These are phyloP conservation scores for Stachybotrys echinatus DNA, from an alignment of 2,329 filamentous ascomycete species.

Conservation along the genomic window DNA sequence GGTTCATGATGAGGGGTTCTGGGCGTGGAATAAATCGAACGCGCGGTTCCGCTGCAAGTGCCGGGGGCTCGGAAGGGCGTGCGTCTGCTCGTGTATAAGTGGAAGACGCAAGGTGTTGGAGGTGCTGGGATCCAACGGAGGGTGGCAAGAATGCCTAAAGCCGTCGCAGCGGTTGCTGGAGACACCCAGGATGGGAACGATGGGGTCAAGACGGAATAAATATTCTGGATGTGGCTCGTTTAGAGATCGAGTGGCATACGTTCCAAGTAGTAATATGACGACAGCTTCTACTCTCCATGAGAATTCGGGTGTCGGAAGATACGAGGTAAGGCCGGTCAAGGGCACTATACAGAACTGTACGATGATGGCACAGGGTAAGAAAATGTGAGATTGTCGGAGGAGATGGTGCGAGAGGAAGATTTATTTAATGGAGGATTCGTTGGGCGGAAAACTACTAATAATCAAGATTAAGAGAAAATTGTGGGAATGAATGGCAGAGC, in stretches of 20 bases:
- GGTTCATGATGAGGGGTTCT: constrained; percentile 44
- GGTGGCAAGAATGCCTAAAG: too few relatives aligned
- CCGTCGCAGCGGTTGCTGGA: too few relatives aligned
- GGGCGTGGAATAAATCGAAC: background rate
- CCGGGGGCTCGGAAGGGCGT: too few relatives aligned
- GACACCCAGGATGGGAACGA: too few relatives aligned
- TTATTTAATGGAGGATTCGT: background rate
- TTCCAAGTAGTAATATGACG: background rate
- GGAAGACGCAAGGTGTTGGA: too few relatives aligned
- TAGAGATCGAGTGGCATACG: background rate
- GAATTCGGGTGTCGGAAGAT: background rate
- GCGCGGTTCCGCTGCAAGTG: background rate
- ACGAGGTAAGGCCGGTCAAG: background rate
- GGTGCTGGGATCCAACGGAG: too few relatives aligned
- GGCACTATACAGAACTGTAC: background rate
- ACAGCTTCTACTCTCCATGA: background rate
- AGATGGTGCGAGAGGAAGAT: background rate
- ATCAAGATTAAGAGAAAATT: background rate
- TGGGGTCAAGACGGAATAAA: too few relatives aligned
- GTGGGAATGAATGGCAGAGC: background rate
- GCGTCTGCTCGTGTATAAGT: too few relatives aligned
- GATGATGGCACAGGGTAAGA: background rate
- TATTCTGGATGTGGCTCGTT: background rate
- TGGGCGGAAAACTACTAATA: background rate
- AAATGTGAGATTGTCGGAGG: background rate